These are phyloP conservation scores for Metrosideros polymorpha DNA, from an alignment of 441 rosid species.

Conservation along the genomic window DNA sequence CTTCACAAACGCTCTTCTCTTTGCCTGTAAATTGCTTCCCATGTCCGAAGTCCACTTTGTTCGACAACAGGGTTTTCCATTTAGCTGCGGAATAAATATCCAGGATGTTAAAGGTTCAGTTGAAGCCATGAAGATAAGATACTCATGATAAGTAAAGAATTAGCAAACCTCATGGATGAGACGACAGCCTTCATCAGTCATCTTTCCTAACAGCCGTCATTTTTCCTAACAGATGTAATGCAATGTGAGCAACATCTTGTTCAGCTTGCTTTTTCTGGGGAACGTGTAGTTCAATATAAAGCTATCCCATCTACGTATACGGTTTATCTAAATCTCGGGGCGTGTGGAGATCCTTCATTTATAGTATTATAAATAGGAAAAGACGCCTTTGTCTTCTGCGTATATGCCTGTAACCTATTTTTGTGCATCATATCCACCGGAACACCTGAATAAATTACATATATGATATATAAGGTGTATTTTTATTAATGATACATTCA, in stretches of 20 bases:
- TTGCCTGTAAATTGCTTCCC: not conserved
- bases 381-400: not conserved
- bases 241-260: constrained; percentile 43
- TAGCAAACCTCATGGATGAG: no score
- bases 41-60: not conserved
- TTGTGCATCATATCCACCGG: no score
- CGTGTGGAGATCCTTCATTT: constrained; percentile 20
- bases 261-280: constrained; percentile 29
- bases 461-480: no score
- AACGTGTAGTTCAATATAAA: constrained; percentile 22
- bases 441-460: no score
- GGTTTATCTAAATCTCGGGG: constrained; percentile 20
- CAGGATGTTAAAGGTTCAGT: not conserved
- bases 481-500: no score
- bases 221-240: constrained; percentile 19
- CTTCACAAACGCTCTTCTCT: not conserved
- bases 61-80: not conserved
- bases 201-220: not conserved
- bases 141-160: no score
- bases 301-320: constrained; percentile 19
- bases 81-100: no score
- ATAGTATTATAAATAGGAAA: constrained; percentile 15
- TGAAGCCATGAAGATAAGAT: not conserved
- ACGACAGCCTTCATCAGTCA: constrained; percentile 15
- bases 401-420: no score